Conservation (phyloP, 495 filamentous ascomycete species). For the Schizothecium vesticola region DNA sequence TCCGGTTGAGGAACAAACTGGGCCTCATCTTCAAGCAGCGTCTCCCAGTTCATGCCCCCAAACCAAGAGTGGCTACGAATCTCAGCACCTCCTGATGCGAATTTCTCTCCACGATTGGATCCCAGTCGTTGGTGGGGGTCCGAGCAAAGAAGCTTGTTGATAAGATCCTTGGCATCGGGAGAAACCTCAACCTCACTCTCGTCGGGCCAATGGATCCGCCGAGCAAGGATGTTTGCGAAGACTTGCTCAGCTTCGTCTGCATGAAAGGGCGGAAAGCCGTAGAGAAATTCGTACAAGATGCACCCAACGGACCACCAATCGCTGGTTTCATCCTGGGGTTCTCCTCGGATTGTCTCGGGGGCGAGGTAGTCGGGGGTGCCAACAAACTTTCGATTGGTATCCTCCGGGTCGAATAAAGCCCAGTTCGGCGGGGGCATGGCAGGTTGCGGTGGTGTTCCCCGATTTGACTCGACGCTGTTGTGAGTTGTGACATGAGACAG, state of each 20-base stretch:
- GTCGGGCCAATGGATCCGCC: constrained; percentile 84
- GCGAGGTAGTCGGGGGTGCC: constrained; percentile 97
- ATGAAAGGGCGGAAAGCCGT: constrained; percentile 89
- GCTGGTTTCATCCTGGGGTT: constrained; percentile 93
- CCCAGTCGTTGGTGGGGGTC: constrained; percentile 78
- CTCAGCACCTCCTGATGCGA: constrained; percentile 75
- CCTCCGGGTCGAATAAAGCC: constrained; percentile 93
- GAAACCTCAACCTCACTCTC: constrained; percentile 67
- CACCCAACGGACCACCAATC: constrained; percentile 99
- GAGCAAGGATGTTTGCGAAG: constrained; percentile 89
- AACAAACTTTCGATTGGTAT: constrained; percentile 88
- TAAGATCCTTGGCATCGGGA: constrained; percentile 82
- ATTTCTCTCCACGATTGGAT: constrained; percentile 75
- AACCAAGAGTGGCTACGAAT: constrained; percentile 91
- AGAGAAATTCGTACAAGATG: constrained; percentile 95
- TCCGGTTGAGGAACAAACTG: constrained; percentile 90
- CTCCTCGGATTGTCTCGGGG: constrained; percentile 91
- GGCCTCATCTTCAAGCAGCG: constrained; percentile 82
- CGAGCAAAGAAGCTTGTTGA: constrained; percentile 80
- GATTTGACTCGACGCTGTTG: constrained; percentile 36
- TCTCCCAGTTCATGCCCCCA: constrained; percentile 79
- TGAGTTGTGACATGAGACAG: constrained; percentile 59
- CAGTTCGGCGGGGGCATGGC: constrained; percentile 89
- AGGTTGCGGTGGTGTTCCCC: constrained; percentile 59
- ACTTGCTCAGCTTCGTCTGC: constrained; percentile 86